Evolutionary conservation across 495 filamentous ascomycete species (phyloP).

Genomic region (Penicillium malachiteum): DNA sequence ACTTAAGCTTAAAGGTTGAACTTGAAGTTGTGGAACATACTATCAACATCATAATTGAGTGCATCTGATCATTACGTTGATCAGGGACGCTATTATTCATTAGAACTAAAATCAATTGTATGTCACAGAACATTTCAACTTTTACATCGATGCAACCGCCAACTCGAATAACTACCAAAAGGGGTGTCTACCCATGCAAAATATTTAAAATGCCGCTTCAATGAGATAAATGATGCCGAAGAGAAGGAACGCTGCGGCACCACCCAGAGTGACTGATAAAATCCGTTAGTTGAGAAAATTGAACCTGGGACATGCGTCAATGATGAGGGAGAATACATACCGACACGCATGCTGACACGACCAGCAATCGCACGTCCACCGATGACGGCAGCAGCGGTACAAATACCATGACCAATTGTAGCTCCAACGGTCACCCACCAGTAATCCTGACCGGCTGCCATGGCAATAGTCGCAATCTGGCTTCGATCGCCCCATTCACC

Average conservation of each 20-base stretch:
- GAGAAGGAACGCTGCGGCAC: conserved; percentile 83
- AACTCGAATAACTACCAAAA: conserved; percentile 7
- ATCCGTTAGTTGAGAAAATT: conserved; percentile 15
- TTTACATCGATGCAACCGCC: conserved; percentile 16
- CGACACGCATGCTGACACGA: conserved; percentile 90
- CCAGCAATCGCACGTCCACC: conserved; percentile 91
- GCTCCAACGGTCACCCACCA: conserved; percentile 98
- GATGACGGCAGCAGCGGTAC: conserved; percentile 90
- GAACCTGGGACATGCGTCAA: background rate
- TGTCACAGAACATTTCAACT: conserved; percentile 20
- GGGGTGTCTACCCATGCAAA: conserved; percentile 2
- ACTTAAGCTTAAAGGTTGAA: too few relatives aligned
- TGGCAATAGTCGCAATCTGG: conserved; percentile 97
- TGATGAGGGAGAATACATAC: conserved; percentile 57
- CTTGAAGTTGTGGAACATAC: too few relatives aligned
- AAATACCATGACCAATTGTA: conserved; percentile 80
- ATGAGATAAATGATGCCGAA: conserved; percentile 90
- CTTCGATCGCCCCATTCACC: conserved; percentile 98
- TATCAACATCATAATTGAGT: background rate
- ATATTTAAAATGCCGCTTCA: conserved; percentile 65
- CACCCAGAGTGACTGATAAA: conserved; percentile 81
- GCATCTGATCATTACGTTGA: conserved; percentile 8
- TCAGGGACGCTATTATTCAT: conserved; percentile 23
- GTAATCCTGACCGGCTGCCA: conserved; percentile 97
- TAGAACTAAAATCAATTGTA: conserved; percentile 11